phyloP scores from a whole-genome alignment of 1,139 yeast genomes.

The Candida sp. region DNA sequence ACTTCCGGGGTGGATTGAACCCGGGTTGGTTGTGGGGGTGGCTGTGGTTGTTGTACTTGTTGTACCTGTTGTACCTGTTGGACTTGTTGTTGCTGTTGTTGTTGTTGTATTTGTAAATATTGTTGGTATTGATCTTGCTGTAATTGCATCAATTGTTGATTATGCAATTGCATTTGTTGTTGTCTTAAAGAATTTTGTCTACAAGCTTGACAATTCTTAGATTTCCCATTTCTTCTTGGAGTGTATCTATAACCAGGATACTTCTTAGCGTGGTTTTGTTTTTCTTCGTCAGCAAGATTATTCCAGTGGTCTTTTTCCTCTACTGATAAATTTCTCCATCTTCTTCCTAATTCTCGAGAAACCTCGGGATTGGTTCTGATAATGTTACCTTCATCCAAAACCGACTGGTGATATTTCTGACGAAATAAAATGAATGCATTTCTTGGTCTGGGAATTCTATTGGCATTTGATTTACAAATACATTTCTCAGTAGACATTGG shows the following conservation, averaged over 20 bases:
- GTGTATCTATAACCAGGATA: slow-evolving; percentile 77
- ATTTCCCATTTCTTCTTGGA: slow-evolving; percentile 56
- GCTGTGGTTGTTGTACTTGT: slow-evolving; percentile 10
- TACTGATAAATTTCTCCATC: slow-evolving; percentile 72
- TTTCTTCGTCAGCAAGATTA: slow-evolving; percentile 79
- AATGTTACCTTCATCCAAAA: slow-evolving; percentile 56
- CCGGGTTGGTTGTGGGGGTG: background rate
- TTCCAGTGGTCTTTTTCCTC: slow-evolving; percentile 82
- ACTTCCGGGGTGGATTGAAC: background rate
- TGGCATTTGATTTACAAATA: slow-evolving; percentile 51
- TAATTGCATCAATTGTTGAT: slow-evolving; percentile 12
- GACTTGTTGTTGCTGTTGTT: slow-evolving; percentile 14
- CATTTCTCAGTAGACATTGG: slow-evolving; percentile 33
- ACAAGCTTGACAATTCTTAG: slow-evolving; percentile 50
- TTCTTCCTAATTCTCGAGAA: slow-evolving; percentile 52
- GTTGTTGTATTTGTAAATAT: slow-evolving; percentile 15
- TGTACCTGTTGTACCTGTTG: slow-evolving; percentile 13
- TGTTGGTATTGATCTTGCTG: slow-evolving; percentile 14
- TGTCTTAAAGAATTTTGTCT: slow-evolving; percentile 46
- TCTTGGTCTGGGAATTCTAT: slow-evolving; percentile 72
- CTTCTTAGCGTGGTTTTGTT: slow-evolving; percentile 73
- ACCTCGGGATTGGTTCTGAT: slow-evolving; percentile 83
- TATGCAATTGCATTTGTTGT: slow-evolving; percentile 28
- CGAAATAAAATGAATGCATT: slow-evolving; percentile 74
- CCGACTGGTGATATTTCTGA: slow-evolving; percentile 71